Base-by-base conservation (phyloP, 2,329 filamentous ascomycete genomes). In the Fusarium ramigenum region DNA sequence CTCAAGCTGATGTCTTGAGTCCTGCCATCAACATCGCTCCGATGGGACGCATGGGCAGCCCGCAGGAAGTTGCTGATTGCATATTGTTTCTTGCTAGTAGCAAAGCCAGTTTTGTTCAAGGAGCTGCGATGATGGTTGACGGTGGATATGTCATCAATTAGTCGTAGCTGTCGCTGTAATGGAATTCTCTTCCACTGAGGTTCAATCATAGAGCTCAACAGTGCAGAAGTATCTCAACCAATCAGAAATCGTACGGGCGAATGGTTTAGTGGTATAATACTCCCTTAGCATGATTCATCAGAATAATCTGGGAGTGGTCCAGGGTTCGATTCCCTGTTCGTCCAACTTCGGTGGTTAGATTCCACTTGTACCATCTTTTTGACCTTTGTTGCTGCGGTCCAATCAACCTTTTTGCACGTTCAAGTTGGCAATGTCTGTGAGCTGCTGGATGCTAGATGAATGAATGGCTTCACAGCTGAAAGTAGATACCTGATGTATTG, bases 141-240 rank as follows among this genome's bases (percentile, higher is more conserved):
- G 87, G 87, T 12, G 87, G 87, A 5, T 88, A 88, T 75, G 83
- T 84, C 5, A 86, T 87, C n/a, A 84, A 84, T 60, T 85, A 66
- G 63, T 15, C 21, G 18, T n/a, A 54, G 14, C 19, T 28, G 10
- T 18, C 1, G 19, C 19, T 28, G 10, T 25, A 16, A 14, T n/a
- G 5, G 2, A 40, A 9, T 7, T 7, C 9, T 36, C 30, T 23
- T 9, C 8, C 11, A 32, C 12, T 6, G 12, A 32, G 1, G 5
- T 37, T 4, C 5, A 6, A 16, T 11, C 0, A 36, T 53, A 28
- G 2, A 0, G 0, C 1, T 0, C 0, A 12, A 18, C 0, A 16
- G 3, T 0, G 2, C 21, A 0, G 2, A 1, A 2, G 2, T 16
- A 0, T 9, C 14, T 28, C 28, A 63, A 42, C 53, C 60, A 63